Evolutionary conservation across 305 asterid species (phyloP).

Genomic region (Andrographis paniculata): DNA sequence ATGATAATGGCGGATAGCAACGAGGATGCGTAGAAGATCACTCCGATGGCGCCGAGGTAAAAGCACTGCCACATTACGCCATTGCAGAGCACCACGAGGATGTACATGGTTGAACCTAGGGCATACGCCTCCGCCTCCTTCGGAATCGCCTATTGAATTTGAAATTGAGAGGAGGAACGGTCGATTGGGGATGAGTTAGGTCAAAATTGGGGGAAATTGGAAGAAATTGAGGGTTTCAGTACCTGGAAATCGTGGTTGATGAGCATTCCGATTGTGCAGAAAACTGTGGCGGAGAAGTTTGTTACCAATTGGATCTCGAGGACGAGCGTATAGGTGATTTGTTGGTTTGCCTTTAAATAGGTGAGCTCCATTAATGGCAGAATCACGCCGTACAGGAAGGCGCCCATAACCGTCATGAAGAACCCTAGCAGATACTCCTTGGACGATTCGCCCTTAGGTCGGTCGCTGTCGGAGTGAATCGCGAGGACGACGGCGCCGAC

Average conservation of each 20-base stretch:
- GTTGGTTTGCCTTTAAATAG: slow-evolving; percentile 24
- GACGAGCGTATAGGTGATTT: slow-evolving; percentile 21
- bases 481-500: slow-evolving; percentile 30
- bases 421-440: slow-evolving; percentile 27
- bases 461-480: slow-evolving; percentile 17
- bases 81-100: neutral
- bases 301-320: slow-evolving; percentile 29
- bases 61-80: slow-evolving; percentile 18
- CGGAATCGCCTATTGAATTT: neutral
- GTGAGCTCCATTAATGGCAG: slow-evolving; percentile 27
- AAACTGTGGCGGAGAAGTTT: slow-evolving; percentile 29
- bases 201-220: no score
- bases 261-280: slow-evolving; percentile 32
- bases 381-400: slow-evolving; percentile 32
- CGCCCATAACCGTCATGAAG: slow-evolving; percentile 26
- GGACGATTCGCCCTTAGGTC: slow-evolving; percentile 24
- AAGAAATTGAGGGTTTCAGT: no score
- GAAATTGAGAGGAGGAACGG: no score
- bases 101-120: slow-evolving; percentile 3
- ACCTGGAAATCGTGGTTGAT: slow-evolving; percentile 34
- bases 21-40: slow-evolving; percentile 18
- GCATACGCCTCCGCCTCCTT: neutral
- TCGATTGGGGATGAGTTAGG: no score
- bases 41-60: slow-evolving; percentile 19
- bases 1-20: slow-evolving; percentile 15